Evolutionary conservation across 352 stramenopile genomes (phyloP).

Genomic region (Pythium insidiosum): DNA sequence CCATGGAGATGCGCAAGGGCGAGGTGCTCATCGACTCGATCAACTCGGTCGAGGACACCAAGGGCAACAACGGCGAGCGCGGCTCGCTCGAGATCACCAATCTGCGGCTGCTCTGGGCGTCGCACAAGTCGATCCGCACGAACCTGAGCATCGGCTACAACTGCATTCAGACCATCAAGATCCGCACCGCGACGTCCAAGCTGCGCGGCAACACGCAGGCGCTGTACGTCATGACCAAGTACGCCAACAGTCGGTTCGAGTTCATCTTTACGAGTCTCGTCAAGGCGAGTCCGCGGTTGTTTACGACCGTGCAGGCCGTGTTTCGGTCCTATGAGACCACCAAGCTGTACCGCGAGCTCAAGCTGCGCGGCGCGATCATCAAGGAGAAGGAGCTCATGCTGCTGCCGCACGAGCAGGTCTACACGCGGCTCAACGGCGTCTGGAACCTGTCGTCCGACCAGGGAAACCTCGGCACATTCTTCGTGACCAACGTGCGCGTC

Average conservation of each 20-base stretch:
- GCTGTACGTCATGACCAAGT: constrained; percentile 90
- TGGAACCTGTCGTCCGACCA: constrained; percentile 92
- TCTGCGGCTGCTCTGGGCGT: constrained; percentile 86
- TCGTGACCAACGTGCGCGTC: constrained; percentile 90
- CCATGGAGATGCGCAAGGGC: constrained; percentile 69
- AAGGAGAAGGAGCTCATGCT: constrained; percentile 83
- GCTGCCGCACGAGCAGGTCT: constrained; percentile 88
- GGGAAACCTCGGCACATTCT: constrained; percentile 89
- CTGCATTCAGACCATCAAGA: constrained; percentile 83
- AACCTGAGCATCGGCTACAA: constrained; percentile 87
- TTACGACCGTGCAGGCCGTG: constrained; percentile 90
- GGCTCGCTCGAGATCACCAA: constrained; percentile 90
- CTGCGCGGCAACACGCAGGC: constrained; percentile 87
- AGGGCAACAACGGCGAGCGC: constrained; percentile 91
- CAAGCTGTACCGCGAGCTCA: constrained; percentile 90
- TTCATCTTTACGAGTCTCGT: constrained; percentile 94
- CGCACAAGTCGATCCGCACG: constrained; percentile 77
- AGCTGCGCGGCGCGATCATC: constrained; percentile 89
- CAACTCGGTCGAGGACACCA: constrained; percentile 93
- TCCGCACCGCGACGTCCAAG: constrained; percentile 85
- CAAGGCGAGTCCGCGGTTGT: constrained; percentile 85
- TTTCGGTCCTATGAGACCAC: constrained; percentile 90
- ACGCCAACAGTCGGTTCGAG: constrained; percentile 81
- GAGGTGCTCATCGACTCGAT: constrained; percentile 87
- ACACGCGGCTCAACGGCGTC: constrained; percentile 77